Percentiles rank a stretch among this genome's conserved stretches.
Evolutionary conservation across 495 filamentous ascomycete genomes (phyloP).

Genomic region (Penicillium roqueforti): DNA sequence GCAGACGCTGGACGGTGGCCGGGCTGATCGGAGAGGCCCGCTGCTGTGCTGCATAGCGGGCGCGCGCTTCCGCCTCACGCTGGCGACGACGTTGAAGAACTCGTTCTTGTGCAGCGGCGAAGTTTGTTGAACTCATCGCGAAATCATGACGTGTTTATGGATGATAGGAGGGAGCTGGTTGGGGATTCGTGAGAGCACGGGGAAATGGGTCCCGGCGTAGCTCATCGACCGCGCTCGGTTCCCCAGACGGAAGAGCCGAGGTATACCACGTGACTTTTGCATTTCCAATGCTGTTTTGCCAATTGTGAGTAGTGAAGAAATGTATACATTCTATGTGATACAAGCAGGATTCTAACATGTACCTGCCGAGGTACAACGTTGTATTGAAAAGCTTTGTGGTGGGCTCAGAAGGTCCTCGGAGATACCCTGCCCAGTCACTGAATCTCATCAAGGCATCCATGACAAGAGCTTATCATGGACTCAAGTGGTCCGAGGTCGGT

Average conservation of each 20-base stretch:
- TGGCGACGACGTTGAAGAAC: conserved; percentile 71
- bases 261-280: conserved; percentile 1
- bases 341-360: background rate
- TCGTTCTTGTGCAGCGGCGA: conserved; percentile 80
- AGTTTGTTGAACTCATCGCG: conserved; percentile 70
- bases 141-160: conserved; percentile 31
- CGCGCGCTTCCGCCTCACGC: conserved; percentile 58
- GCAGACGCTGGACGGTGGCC: conserved; percentile 52
- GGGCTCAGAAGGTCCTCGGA: background rate
- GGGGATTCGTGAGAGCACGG: conserved; percentile 7
- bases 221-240: conserved; percentile 24
- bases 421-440: background rate
- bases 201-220: conserved; percentile 11
- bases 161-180: background rate
- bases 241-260: conserved; percentile 38
- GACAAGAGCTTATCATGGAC: background rate
- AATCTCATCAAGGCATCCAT: background rate
- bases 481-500: background rate
- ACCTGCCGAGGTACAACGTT: background rate
- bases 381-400: background rate
- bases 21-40: conserved; percentile 55
- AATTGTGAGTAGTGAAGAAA: background rate
- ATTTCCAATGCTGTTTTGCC: background rate
- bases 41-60: conserved; percentile 52
- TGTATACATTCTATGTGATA: background rate